Evolutionary conservation across 176 grass and related monocot genomes (phyloP), one percentile per base, ranked within the genome.

Genomic region (Musa acuminata): DNA sequence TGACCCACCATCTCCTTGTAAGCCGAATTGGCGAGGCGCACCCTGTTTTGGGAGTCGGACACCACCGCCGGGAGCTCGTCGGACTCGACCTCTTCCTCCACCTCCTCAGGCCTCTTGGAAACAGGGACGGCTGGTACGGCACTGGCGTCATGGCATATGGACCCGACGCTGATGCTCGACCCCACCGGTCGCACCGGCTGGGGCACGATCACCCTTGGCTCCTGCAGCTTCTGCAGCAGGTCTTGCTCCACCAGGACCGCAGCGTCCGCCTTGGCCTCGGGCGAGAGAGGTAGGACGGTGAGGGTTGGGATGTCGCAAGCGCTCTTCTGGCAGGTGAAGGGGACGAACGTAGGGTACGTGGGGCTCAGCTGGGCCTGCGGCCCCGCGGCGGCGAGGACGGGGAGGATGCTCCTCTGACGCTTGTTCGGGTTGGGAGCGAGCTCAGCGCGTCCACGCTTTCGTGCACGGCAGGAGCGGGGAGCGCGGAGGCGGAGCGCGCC

Each of bases 1-100:
- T 93, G 91, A 17, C 91, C 88, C 49, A 99, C 83, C 88, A 99
- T 87, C 76, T 77, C 67, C 81, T 84, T 94, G 84, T 99, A 99
- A 27, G 86, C 91, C 23, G 92, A 92, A 75, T 95, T 99, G 9
- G 89, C 85, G 13, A 99, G 76, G 10, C 95, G 86, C n/a, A 99
- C 91, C 11, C 86, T 85, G 91, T 84, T 87, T 79, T 78, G 49
- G 11, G 82, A 89, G 73, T 99, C 95, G 2, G 95, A 84, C 17
- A 99, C 82, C 43, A 94, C 84, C 29, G 83, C 88, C 19, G 91
- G 95, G 53, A 87, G 73, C n/a, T 50, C 80, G 67, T 91, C 91
- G 8, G 76, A 58, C 59, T 99, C 95, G 64, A 99, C 69, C 72
- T 89, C 91, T 35, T 80, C 84, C 75, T 99, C 90, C 23, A 95